Evolutionary conservation across 768 basidiomycete genomes (phyloP).

Genomic region (Tricholoma bakamatsutake): DNA sequence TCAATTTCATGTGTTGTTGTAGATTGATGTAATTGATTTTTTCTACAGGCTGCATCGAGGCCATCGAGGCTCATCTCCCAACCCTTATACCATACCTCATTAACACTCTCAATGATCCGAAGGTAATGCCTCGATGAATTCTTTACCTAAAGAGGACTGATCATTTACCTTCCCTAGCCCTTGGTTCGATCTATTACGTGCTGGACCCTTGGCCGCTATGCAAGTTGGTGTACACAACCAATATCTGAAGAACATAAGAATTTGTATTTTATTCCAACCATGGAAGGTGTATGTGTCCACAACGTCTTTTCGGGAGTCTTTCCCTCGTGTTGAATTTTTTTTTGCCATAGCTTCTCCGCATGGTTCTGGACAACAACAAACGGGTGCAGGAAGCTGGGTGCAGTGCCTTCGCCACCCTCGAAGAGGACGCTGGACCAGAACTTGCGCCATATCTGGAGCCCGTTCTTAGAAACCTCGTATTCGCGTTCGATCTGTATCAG

Average conservation of each 20-base stretch:
- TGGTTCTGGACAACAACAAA: conserved; percentile 98
- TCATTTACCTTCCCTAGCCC: conserved; percentile 47
- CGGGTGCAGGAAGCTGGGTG: conserved; percentile 99
- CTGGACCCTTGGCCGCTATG: conserved; percentile 99
- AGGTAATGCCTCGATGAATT: conserved; percentile 45
- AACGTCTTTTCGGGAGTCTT: conserved; percentile 1
- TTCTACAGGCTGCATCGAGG: conserved; percentile 79
- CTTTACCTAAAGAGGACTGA: not conserved
- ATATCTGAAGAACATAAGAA: conserved; percentile 83
- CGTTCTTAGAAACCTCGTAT: conserved; percentile 88
- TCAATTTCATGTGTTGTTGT: not conserved
- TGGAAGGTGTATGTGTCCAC: conserved; percentile 77
- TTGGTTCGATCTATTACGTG: conserved; percentile 97
- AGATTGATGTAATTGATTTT: conserved; percentile 5
- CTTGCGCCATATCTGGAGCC: conserved; percentile 94
- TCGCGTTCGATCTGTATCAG: conserved; percentile 97
- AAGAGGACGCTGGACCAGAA: conserved; percentile 91
- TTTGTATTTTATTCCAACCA: conserved; percentile 90
- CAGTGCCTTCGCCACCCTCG: conserved; percentile 96
- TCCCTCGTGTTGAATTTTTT: not conserved
- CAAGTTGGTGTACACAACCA: conserved; percentile 92
- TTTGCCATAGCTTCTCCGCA: conserved; percentile 76
- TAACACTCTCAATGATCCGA: conserved; percentile 83
- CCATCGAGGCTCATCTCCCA: conserved; percentile 91
- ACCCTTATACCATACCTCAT: conserved; percentile 91